Evolutionary conservation across 441 rosid genomes (phyloP).

Genomic region (Flueggea neowawraea): DNA sequence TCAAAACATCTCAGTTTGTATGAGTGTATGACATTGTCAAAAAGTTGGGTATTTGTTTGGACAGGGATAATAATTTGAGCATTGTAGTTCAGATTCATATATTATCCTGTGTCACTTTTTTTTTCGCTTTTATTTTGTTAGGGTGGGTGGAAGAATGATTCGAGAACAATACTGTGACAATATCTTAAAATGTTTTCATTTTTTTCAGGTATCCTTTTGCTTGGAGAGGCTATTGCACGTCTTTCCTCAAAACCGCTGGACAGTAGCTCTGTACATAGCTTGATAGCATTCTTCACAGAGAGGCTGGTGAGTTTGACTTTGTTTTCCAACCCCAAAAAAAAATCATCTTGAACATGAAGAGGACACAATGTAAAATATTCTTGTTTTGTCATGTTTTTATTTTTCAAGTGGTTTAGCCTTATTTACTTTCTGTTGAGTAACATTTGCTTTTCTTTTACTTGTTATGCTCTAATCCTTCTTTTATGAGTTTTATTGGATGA

Average conservation of each 20-base stretch:
- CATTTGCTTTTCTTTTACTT: too few species aligned
- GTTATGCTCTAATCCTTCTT: too few species aligned
- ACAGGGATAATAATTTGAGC: too few species aligned
- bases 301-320: conserved; percentile 63
- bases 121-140: neutral
- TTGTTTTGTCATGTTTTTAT: neutral
- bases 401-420: neutral
- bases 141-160: neutral
- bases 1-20: too few species aligned
- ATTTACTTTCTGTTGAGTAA: too few species aligned
- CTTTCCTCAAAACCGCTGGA: conserved; percentile 61
- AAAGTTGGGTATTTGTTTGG: too few species aligned
- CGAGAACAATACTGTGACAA: neutral
- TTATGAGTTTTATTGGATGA: too few species aligned
- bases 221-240: conserved; percentile 60
- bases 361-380: neutral
- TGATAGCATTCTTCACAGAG: conserved; percentile 66
- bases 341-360: neutral
- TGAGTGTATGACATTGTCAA: too few species aligned
- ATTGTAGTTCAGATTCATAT: too few species aligned
- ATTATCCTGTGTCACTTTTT: too few species aligned
- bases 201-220: conserved; percentile 69
- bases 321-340: too few species aligned
- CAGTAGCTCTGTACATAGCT: conserved; percentile 48
- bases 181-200: neutral